These are phyloP conservation scores for Trichosanthes truncata DNA, from an alignment of 306 rosid genomes.

Conservation along the genomic window DNA sequence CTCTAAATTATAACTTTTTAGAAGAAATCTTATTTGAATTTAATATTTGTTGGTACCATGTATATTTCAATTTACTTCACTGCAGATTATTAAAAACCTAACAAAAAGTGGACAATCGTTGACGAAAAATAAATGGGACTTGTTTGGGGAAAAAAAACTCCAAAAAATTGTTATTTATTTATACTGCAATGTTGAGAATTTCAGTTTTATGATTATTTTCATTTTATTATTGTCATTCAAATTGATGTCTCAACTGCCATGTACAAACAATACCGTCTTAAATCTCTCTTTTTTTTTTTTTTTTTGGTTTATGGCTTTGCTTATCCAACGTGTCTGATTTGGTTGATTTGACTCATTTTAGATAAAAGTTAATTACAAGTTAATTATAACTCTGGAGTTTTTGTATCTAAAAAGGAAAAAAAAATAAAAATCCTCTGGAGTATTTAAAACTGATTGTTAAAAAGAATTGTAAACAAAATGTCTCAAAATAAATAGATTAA, in stretches of 20 bases:
- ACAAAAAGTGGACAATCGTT: too few relatives aligned
- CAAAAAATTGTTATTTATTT: not conserved
- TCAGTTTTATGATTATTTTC: not conserved
- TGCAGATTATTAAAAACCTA: not conserved
- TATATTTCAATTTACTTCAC: not conserved
- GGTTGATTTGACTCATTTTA: not conserved
- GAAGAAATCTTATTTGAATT: too few relatives aligned
- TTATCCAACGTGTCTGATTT: not conserved
- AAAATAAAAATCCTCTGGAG: not conserved
- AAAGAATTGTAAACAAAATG: not conserved
- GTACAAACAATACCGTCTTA: not conserved
- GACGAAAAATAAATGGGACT: not conserved
- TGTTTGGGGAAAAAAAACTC: not conserved
- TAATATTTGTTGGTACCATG: not conserved
- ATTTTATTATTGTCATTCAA: not conserved
- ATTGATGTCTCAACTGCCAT: not conserved
- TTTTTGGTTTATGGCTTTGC: not conserved
- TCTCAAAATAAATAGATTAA: not conserved
- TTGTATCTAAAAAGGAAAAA: not conserved
- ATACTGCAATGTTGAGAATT: too few relatives aligned
- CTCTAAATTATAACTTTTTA: too few relatives aligned
- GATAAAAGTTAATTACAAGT: not conserved
- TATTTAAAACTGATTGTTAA: not conserved
- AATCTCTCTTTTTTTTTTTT: not conserved
- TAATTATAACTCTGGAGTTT: too few relatives aligned